Conservation (phyloP, 2,329 filamentous ascomycete genomes). For the Clonostachys rhizophaga region DNA sequence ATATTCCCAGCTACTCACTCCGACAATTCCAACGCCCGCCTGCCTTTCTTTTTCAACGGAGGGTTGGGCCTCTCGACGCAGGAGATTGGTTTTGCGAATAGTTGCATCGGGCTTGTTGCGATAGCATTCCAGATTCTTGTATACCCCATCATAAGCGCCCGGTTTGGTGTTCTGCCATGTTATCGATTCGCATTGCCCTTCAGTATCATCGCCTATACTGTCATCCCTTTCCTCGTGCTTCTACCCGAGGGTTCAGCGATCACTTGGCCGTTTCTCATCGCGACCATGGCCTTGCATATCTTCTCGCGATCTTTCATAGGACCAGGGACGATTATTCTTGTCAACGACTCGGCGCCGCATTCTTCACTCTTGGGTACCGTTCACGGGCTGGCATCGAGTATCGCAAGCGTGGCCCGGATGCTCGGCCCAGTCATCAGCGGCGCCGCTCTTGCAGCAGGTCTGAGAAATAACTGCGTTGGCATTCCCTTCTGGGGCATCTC, state of each 20-base stretch:
- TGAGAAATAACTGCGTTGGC: slow-evolving; percentile 11
- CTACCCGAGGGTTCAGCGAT: slow-evolving; percentile 6
- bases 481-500: slow-evolving; percentile 9
- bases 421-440: slow-evolving; percentile 13
- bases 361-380: slow-evolving; percentile 11
- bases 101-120: slow-evolving; percentile 12
- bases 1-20: slow-evolving; percentile 8
- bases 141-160: slow-evolving; percentile 8
- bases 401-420: slow-evolving; percentile 12
- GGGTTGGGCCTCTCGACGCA: slow-evolving; percentile 13
- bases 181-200: slow-evolving; percentile 12
- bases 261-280: slow-evolving; percentile 10
- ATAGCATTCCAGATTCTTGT: slow-evolving; percentile 13
- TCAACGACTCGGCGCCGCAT: slow-evolving; percentile 14
- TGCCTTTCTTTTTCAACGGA: slow-evolving; percentile 12
- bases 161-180: slow-evolving; percentile 7
- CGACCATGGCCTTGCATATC: slow-evolving; percentile 10
- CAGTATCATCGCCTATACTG: slow-evolving; percentile 11
- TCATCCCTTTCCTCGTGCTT: slow-evolving; percentile 11
- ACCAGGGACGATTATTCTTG: slow-evolving; percentile 14
- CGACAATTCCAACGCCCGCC: background rate
- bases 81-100: slow-evolving; percentile 13
- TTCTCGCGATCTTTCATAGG: slow-evolving; percentile 12
- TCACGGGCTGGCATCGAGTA: slow-evolving; percentile 14
- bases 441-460: slow-evolving; percentile 12